A percentile compares a stretch with the other conserved stretches of the same genome.
Evolutionary conservation across 2,329 filamentous ascomycete genomes (phyloP).

Genomic region (Epichloe aotearoae): DNA sequence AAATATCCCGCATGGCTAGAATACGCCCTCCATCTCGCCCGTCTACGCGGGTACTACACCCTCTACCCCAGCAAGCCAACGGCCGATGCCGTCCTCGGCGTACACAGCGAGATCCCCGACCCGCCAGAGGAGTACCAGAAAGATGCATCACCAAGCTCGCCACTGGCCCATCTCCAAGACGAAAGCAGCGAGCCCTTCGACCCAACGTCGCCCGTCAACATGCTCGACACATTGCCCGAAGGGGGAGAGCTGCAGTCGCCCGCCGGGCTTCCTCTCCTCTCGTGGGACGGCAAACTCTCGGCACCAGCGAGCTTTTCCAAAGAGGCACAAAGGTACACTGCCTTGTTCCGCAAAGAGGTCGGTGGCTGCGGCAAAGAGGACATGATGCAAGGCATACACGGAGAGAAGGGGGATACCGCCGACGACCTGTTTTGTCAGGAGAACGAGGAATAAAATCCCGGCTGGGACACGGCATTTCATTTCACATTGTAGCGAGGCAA

Average conservation of each 20-base stretch:
- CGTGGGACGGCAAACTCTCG: constrained; percentile 46
- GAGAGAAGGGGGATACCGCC: constrained; percentile 26
- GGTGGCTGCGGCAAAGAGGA: constrained; percentile 47
- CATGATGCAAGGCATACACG: constrained; percentile 7
- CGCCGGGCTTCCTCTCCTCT: constrained; percentile 42
- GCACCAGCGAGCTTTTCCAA: constrained; percentile 26
- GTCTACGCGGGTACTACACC: constrained; percentile 62
- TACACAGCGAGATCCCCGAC: constrained; percentile 64
- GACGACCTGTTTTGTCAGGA: constrained; percentile 55
- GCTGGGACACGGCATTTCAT: constrained; percentile 2
- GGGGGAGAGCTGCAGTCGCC: constrained; percentile 30
- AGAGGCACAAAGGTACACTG: constrained; percentile 38
- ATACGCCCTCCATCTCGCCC: constrained; percentile 62
- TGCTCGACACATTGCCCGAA: constrained; percentile 35
- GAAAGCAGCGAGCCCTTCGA: constrained; percentile 25
- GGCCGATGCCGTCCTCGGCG: constrained; percentile 46
- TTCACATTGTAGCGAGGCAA: too few species aligned
- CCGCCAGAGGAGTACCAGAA: constrained; percentile 54
- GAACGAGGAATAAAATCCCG: constrained; percentile 8
- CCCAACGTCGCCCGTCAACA: constrained; percentile 26
- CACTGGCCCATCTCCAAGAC: constrained; percentile 14
- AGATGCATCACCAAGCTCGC: constrained; percentile 6
- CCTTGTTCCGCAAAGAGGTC: constrained; percentile 46
- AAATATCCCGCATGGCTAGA: constrained; percentile 66
- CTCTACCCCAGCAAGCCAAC: constrained; percentile 58